Evolutionary conservation across 2,329 filamentous ascomycete species (phyloP).

Genomic region (Fusarium poae): DNA sequence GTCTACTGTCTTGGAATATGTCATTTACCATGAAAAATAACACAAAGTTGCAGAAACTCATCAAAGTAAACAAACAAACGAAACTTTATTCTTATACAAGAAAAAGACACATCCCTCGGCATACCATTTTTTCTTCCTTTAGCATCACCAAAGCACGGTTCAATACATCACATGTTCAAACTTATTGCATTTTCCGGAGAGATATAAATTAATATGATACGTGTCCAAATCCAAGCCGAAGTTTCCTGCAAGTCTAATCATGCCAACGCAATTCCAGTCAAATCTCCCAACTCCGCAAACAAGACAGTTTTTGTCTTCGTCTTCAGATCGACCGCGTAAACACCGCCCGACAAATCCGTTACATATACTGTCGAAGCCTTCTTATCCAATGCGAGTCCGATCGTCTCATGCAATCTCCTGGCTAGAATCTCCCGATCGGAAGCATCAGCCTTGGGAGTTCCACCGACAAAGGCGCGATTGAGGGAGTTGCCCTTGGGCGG

Average conservation of each 20-base stretch:
- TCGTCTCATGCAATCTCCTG: background rate
- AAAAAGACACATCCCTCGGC: too few species aligned
- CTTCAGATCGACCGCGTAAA: background rate
- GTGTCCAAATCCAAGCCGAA: background rate
- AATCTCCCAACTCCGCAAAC: slow-evolving; percentile 1
- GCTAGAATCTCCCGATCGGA: background rate
- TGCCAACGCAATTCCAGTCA: slow-evolving; percentile 15
- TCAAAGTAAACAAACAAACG: too few species aligned
- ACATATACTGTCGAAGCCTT: background rate
- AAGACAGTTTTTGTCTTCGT: background rate
- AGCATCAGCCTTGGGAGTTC: accelerated
- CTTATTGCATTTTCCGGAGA: too few species aligned
- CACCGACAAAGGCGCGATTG: background rate
- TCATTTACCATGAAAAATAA: too few species aligned
- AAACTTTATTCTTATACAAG: too few species aligned
- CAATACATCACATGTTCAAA: too few species aligned
- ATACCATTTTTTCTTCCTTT: too few species aligned
- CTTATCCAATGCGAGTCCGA: background rate
- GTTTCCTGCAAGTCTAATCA: background rate
- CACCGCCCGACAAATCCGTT: background rate
- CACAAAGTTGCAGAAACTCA: too few species aligned
- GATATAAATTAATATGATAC: background rate
- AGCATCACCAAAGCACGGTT: too few species aligned
- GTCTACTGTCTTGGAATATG: too few species aligned
- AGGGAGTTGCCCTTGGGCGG: background rate